Conservation (phyloP, 495 filamentous ascomycete genomes). For the Penicillium diatomitis region DNA sequence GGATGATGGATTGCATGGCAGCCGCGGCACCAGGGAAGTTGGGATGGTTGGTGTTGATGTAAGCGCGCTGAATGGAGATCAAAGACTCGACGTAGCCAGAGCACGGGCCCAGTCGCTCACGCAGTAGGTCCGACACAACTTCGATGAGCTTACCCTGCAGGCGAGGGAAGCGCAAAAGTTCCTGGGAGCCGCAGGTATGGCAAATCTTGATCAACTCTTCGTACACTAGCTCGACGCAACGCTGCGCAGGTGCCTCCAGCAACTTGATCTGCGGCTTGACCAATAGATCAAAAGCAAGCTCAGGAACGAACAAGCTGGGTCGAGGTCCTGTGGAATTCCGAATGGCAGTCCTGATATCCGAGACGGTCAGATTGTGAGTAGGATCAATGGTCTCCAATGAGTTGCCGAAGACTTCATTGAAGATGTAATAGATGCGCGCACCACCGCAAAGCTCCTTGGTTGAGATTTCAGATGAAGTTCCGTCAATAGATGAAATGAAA, state of each 20-base stretch:
- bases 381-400: conserved; percentile 94
- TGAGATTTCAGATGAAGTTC: conserved; percentile 95
- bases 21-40: conserved; percentile 96
- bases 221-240: conserved; percentile 96
- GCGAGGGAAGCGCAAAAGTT: conserved; percentile 83
- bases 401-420: conserved; percentile 98
- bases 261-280: conserved; percentile 99
- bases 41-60: conserved; percentile 99
- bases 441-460: conserved; percentile 97
- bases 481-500: conserved; percentile 98
- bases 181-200: conserved; percentile 94
- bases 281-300: conserved; percentile 92
- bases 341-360: conserved; percentile 97
- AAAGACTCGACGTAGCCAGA: conserved; percentile 90
- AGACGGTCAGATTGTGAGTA: conserved; percentile 83
- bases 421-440: conserved; percentile 98
- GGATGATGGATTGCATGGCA: conserved; percentile 95
- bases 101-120: conserved; percentile 82
- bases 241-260: conserved; percentile 87
- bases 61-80: conserved; percentile 93
- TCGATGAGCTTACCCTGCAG: conserved; percentile 97
- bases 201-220: conserved; percentile 99
- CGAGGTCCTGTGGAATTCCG: conserved; percentile 95
- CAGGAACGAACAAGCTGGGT: conserved; percentile 91
- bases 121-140: conserved; percentile 91